Base-by-base conservation (phyloP, 305 asterid species). In the Plantago rigida region DNA sequence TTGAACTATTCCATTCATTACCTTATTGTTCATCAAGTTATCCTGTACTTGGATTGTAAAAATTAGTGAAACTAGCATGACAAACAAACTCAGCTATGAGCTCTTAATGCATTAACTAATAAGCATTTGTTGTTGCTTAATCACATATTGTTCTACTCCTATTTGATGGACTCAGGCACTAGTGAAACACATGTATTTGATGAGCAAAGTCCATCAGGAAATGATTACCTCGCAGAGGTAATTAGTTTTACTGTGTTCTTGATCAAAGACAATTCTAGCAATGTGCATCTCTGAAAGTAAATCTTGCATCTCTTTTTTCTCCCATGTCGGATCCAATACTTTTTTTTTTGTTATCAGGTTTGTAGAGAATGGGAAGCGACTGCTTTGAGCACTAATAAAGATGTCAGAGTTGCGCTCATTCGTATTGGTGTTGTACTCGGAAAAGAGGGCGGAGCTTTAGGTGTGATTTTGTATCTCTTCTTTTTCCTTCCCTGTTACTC, bases 381-480 rank as follows among this genome's bases (percentile, higher is more conserved):
- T 64, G 98, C 98, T 10, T 78, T 75, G 31, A 78, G 81, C 70
- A 94, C 83, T n/a, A 58, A 81, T 68, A 77, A 81, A 69, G 87
- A 86, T 70, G 96, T 86, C 54, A 78, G 95, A 76, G 72, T 84
- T 47, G 89, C 87, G 42, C 76, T 82, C 15, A 81, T 88, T 70
- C 94, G 98, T 50, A 81, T 86, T 13, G 98, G 98, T 9, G 75
- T 91, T 66, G 98, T 91, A 68, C 95, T 91, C 34, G 98, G 96
- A 53, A 84, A 84, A 81, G 96, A 87, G 71, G 98, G 96, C 19
- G 98, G 98, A 65, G 98, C 96, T 74, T 71, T 91, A 75, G 96
- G 97, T 90, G 70, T 7, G 57, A 57, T 51, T 49, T 39, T n/a
- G 60, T 64, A 6, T 5, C 46, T 59, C 42, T 59, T 4, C 41